Conservation (phyloP, 2,329 filamentous ascomycete genomes). For the Malbranchea cinnamomea region DNA sequence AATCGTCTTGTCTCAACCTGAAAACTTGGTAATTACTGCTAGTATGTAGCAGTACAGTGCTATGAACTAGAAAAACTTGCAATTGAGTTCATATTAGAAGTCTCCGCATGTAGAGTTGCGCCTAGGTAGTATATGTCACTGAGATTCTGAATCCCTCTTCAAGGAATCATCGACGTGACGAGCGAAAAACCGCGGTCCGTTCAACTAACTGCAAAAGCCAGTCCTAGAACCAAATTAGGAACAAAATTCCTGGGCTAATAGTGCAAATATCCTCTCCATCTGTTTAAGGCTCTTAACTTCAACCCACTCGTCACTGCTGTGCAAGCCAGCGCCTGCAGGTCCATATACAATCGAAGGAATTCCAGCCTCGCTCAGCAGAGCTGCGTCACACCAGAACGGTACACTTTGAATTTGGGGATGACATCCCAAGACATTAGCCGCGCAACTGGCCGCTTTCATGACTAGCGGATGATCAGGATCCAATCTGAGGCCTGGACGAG, state of each 20-base stretch:
- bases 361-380: conserved; percentile 30
- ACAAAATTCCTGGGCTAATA: conserved; percentile 2
- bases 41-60: too few relatives aligned
- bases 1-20: too few relatives aligned
- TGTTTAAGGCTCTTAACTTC: conserved; percentile 29
- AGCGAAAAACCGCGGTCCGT: too few relatives aligned
- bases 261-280: conserved; percentile 12
- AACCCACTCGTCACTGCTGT: conserved; percentile 38
- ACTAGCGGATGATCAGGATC: conserved; percentile 28
- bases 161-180: too few relatives aligned
- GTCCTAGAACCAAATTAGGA: too few relatives aligned
- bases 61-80: too few relatives aligned
- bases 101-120: too few relatives aligned
- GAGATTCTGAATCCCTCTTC: too few relatives aligned
- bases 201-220: too few relatives aligned
- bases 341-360: conserved; percentile 36
- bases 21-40: too few relatives aligned
- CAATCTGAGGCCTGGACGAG: conserved; percentile 31
- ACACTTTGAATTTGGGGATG: conserved; percentile 16
- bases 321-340: conserved; percentile 34
- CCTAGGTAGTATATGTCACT: too few relatives aligned
- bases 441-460: conserved; percentile 16
- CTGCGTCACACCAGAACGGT: conserved; percentile 38
- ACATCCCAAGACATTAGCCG: conserved; percentile 15
- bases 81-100: too few relatives aligned